phyloP scores from a whole-genome alignment of 306 rosid genomes.

The Cicer judaicum region DNA sequence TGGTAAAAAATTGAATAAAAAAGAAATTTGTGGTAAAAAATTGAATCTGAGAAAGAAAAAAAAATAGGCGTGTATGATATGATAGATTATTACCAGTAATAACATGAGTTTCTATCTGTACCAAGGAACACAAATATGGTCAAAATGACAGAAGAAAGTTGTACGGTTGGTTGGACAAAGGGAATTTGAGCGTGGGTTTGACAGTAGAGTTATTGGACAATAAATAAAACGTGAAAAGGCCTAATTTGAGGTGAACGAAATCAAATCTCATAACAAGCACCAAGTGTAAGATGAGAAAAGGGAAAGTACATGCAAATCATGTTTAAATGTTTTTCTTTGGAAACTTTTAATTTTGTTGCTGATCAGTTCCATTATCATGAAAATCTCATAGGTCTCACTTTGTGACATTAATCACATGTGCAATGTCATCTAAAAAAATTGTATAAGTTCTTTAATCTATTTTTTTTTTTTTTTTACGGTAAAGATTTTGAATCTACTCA shows the following conservation, averaged over 20 bases:
- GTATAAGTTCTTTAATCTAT: too few relatives aligned
- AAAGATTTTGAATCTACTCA: too few relatives aligned
- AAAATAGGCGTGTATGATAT: too few relatives aligned
- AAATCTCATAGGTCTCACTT: too few relatives aligned
- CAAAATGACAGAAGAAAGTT: constrained; percentile 5
- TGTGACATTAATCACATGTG: too few relatives aligned
- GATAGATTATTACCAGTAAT: too few relatives aligned
- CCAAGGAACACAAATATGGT: neutral
- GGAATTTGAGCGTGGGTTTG: neutral
- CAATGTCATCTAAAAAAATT: too few relatives aligned
- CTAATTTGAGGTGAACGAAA: constrained; percentile 10
- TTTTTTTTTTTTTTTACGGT: too few relatives aligned
- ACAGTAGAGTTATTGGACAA: neutral
- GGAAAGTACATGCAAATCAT: constrained; percentile 17
- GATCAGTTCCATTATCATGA: neutral
- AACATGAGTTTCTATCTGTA: neutral
- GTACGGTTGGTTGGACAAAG: neutral
- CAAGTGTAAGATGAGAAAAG: constrained; percentile 4
- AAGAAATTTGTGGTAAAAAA: too few relatives aligned
- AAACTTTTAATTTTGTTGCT: neutral
- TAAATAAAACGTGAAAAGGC: constrained; percentile 11
- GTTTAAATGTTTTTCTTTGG: neutral
- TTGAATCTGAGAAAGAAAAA: too few relatives aligned
- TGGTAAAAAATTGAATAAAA: too few relatives aligned
- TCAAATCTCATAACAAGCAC: neutral